Base-by-base conservation (phyloP, 1,139 yeast species). In the Kurtzmaniella quercitrusa region DNA sequence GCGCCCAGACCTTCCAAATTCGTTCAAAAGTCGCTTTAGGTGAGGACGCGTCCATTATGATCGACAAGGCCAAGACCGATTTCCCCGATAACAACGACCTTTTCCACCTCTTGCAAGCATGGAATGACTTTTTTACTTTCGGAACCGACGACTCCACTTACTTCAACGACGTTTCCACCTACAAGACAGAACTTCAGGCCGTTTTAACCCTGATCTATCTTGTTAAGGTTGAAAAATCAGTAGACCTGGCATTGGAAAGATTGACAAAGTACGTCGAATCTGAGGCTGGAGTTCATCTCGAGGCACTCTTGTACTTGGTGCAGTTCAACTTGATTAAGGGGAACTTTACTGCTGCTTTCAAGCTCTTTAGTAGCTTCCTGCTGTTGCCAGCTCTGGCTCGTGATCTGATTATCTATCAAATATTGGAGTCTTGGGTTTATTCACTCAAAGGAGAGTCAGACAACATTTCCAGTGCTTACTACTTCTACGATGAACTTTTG, bases 401-500 rank as follows among this genome's bases (percentile, higher is more conserved):
- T 56, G 94, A 85, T 59, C 79, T 76, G 53, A 77, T 85, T 43
- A 75, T 83, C 41, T 83, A 75, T 61, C 85, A 82, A 54, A 71
- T 85, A 14, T 73, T 84, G 43, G 93, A 85, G 57, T 76, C 86
- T 15, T 82, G 87, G 82, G 68, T 81, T 17, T 70, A 74, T 46
- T 63, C 84, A 42, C 60, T 72, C 33, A 69, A 67, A 52, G 86
- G 85, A 41, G 82, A 79, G 44, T 73, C 79, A 21, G 77, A 74
- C 47, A 68, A 74, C 50, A 75, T 81, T 49, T 83, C 76, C 59
- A 79, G 79, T 50, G 71, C 86, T 2, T 81, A 75, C 63, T 85
- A 82, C 61, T 84, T 85, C 53, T 85, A 78, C 60, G 93, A 85
- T 59, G 94, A 85, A 62, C 68, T 82, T 45, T 73, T 82, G 44